Percentiles rank a stretch among this genome's conserved stretches.
These are phyloP conservation scores for Amylocystis lapponica DNA, from an alignment of 768 basidiomycete species.

Conservation along the genomic window DNA sequence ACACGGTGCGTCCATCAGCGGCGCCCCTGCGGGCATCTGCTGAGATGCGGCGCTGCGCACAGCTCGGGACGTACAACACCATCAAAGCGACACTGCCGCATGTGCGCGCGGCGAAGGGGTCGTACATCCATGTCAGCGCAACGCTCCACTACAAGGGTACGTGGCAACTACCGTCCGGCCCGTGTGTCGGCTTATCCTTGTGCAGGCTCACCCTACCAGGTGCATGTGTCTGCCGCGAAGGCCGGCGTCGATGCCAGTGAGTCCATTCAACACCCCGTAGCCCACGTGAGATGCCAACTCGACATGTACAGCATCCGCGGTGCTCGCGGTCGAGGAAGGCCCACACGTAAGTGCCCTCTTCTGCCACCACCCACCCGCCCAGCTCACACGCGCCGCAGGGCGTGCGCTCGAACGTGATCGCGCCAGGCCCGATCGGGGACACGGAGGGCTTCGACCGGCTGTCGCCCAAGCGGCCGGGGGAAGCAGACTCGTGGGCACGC, in stretches of 20 bases:
- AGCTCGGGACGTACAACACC: conserved; percentile 93
- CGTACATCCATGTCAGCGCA: conserved; percentile 87
- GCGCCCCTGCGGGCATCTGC: too few species aligned
- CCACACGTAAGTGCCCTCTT: conserved; percentile 44
- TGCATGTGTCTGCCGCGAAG: conserved; percentile 92
- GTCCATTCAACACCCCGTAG: conserved; percentile 1
- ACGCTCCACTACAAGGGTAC: conserved; percentile 81
- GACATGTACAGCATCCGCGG: conserved; percentile 51
- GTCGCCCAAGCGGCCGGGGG: conserved; percentile 14
- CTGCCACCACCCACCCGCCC: background rate
- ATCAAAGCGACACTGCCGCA: conserved; percentile 85
- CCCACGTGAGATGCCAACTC: background rate
- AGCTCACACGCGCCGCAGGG: conserved; percentile 33
- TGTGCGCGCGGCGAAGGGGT: conserved; percentile 64
- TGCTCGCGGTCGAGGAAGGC: conserved; percentile 90
- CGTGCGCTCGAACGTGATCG: conserved; percentile 84
- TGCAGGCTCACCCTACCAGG: conserved; percentile 77
- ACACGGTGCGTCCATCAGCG: conserved; percentile 50
- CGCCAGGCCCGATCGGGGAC: conserved; percentile 74
- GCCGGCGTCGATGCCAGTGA: conserved; percentile 80
- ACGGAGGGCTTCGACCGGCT: conserved; percentile 77
- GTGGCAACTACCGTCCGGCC: conserved; percentile 9
- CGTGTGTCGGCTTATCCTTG: conserved; percentile 5
- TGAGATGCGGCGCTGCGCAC: conserved; percentile 9
- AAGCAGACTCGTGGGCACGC: conserved; percentile 15